Evolutionary conservation across 2,329 filamentous ascomycete species (phyloP).

Genomic region (Biscogniauxia marginata): DNA sequence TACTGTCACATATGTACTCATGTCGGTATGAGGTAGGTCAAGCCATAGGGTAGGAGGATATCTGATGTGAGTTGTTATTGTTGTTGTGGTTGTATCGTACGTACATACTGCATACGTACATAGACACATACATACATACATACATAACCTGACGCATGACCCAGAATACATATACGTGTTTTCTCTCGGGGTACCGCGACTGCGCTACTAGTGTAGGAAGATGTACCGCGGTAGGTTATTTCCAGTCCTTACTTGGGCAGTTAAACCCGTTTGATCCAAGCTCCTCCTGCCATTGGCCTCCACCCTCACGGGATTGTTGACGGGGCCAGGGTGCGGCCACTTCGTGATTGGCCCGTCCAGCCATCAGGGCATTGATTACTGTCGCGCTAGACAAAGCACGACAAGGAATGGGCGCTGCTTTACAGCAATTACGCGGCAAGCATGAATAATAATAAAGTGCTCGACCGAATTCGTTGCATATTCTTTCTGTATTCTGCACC

Average conservation of each 20-base stretch:
- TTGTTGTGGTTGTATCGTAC: not conserved
- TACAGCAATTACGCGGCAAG: not conserved
- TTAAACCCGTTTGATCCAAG: constrained; percentile 11
- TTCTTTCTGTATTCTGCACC: not conserved
- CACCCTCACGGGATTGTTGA: constrained; percentile 25
- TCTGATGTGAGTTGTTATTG: no score
- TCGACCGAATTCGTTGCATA: not conserved
- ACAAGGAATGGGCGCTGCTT: not conserved
- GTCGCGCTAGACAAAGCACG: constrained; percentile 15
- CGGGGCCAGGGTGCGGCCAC: constrained; percentile 18
- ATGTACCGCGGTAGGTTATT: not conserved
- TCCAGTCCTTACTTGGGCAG: not conserved
- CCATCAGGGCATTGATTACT: constrained; percentile 22
- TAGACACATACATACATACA: not conserved
- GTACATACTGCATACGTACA: not conserved
- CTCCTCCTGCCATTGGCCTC: constrained; percentile 22
- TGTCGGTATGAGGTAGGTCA: no score
- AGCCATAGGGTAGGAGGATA: not conserved
- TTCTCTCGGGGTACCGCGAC: not conserved
- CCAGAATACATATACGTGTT: not conserved
- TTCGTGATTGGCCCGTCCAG: constrained; percentile 18
- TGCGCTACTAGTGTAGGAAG: not conserved
- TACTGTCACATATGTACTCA: no score
- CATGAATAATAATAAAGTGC: not conserved
- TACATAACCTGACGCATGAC: no score